Base-by-base conservation (phyloP, 106 monocot species). In the Dendrobium officinale region DNA sequence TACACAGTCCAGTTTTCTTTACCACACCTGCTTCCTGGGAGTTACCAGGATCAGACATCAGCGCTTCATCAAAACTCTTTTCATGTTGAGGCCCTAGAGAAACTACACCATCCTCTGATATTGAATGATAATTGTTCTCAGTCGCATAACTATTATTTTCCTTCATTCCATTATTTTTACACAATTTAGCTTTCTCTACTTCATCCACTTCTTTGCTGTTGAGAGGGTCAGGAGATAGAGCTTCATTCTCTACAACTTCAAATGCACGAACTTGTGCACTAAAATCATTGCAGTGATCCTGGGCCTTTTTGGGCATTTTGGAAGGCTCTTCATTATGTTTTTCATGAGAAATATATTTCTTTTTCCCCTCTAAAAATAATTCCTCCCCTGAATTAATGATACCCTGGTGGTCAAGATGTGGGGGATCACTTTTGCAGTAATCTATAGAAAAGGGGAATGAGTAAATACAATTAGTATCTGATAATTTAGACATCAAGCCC, bases 1-100 rank as follows among this genome's bases (percentile, higher is more conserved):
- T 83, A 33, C 31, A 55, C 17, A 56, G 10, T 77, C 31, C 79
- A 47, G 58, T 51, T 43, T 81, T 88, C 24, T 47, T 77, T 79
- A 24, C 80, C 24, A 56, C 64, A 41, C 13, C 51, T 15, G 58
- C 42, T 42, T 5, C 41, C 44, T 42, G 18, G 74, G 74, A 42
- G 42, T 20, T 43, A 44, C 20, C 19, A 20, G 43, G 43, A 74
- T 43, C 74, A 43, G 0, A 10, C 15, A 43, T 43, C 10, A 43
- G 18, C 44, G 74, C 43, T 19, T 74, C 74, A 43, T 42, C 43
- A 74, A 13, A 74, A 42, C 43, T 43, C 43, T 43, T 74, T n/a
- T 19, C 41, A 19, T n/a, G 41, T 43, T 19, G 74, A 19, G n/a
- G 31, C n/a, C 37, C 37, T 16, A 72, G 31, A 33, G 42, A 74